Conservation (phyloP, 805 yeast genomes). For the Candida boidinii region DNA sequence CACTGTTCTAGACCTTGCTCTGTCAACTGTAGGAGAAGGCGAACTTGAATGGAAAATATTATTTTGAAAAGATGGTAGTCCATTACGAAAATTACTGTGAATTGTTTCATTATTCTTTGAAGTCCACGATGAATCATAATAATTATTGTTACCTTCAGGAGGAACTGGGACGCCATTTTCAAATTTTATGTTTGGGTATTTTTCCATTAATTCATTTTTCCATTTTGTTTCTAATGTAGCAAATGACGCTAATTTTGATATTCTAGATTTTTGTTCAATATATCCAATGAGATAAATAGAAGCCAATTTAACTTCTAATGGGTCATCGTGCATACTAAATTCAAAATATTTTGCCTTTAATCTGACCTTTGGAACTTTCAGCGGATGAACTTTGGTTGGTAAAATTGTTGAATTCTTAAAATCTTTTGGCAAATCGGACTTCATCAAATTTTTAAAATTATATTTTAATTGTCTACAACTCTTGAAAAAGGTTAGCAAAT, state of each 20-base stretch:
- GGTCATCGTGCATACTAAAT: conserved; percentile 76
- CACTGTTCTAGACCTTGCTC: too few relatives aligned
- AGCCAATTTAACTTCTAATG: conserved; percentile 71
- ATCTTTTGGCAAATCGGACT: conserved; percentile 12
- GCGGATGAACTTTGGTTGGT: conserved; percentile 29
- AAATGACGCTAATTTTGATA: conserved; percentile 32
- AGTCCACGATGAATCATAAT: too few relatives aligned
- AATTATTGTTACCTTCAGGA: conserved; percentile 4
- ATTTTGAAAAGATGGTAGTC: too few relatives aligned
- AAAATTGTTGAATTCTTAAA: conserved; percentile 23
- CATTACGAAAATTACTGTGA: too few relatives aligned
- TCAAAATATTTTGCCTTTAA: conserved; percentile 48
- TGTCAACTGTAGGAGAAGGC: too few relatives aligned
- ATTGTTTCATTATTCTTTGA: too few relatives aligned
- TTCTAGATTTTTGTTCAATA: conserved; percentile 54
- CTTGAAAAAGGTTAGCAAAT: conserved; percentile 65
- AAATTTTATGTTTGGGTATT: conserved; percentile 18
- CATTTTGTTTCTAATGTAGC: conserved; percentile 12
- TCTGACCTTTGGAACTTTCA: conserved; percentile 46
- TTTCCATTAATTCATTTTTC: conserved; percentile 22
- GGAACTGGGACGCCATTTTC: conserved; percentile 10
- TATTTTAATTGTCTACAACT: conserved; percentile 48
- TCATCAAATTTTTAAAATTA: conserved; percentile 18
- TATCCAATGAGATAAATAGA: conserved; percentile 58
- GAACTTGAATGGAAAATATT: too few relatives aligned